phyloP scores from a whole-genome alignment of 768 basidiomycete genomes.

The Hemileccinum rubropunctum region DNA sequence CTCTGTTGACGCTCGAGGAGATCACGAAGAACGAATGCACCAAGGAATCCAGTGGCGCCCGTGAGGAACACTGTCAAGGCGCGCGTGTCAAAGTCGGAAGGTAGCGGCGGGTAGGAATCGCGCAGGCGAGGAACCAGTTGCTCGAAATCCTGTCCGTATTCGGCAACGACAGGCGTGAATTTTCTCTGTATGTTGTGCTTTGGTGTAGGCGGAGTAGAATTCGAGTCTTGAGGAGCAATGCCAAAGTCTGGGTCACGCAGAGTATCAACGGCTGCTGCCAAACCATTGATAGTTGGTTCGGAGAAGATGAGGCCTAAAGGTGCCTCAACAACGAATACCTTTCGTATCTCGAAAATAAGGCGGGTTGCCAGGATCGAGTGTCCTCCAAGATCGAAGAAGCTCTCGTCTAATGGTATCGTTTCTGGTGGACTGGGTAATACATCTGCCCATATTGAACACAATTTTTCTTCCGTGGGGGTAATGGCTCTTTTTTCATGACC shows the following conservation, averaged over 20 bases:
- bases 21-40: conserved; percentile 86
- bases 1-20: conserved; percentile 59
- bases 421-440: conserved; percentile 78
- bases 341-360: conserved; percentile 95
- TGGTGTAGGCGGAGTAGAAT: conserved; percentile 15
- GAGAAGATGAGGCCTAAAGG: conserved; percentile 92
- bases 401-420: conserved; percentile 84
- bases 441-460: conserved; percentile 81
- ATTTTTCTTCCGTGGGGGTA: conserved; percentile 71
- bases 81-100: conserved; percentile 51
- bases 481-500: conserved; percentile 37
- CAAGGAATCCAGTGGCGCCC: conserved; percentile 95
- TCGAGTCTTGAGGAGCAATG: conserved; percentile 41
- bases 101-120: conserved; percentile 57
- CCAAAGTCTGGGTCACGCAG: conserved; percentile 82
- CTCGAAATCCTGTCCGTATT: conserved; percentile 81
- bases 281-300: conserved; percentile 76
- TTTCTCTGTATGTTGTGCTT: conserved; percentile 15
- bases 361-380: conserved; percentile 98
- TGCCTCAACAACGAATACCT: conserved; percentile 84
- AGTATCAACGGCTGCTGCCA: conserved; percentile 72
- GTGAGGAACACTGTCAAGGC: conserved; percentile 87
- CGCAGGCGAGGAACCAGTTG: conserved; percentile 56
- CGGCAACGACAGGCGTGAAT: conserved; percentile 36
- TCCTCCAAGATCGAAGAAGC: conserved; percentile 97